Conservation (phyloP, 2,329 filamentous ascomycete genomes). For the Dendryphion nanum region DNA sequence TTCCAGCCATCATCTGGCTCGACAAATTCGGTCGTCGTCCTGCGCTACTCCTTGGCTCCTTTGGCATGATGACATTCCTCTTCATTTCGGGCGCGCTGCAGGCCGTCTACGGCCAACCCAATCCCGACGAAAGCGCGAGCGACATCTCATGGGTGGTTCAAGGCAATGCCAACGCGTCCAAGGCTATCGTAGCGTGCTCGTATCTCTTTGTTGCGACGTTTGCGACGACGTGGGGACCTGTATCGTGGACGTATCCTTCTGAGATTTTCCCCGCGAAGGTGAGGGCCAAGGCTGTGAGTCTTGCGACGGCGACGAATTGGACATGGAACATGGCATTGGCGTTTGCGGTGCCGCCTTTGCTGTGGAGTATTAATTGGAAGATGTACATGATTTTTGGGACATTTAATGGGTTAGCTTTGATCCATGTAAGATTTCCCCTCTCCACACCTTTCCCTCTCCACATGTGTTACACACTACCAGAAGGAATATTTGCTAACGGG, state of each 20-base stretch:
- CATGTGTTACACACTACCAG: too few species aligned
- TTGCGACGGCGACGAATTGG: slow-evolving; percentile 41
- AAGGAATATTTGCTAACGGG: too few species aligned
- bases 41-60: slow-evolving; percentile 55
- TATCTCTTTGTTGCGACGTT: slow-evolving; percentile 47
- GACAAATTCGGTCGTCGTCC: slow-evolving; percentile 60
- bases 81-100: slow-evolving; percentile 61
- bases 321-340: slow-evolving; percentile 41
- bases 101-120: slow-evolving; percentile 54
- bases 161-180: slow-evolving; percentile 53
- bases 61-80: slow-evolving; percentile 59
- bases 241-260: slow-evolving; percentile 37
- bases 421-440: slow-evolving; percentile 33
- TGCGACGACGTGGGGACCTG: slow-evolving; percentile 42
- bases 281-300: slow-evolving; percentile 42
- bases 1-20: slow-evolving; percentile 60
- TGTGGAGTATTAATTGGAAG: slow-evolving; percentile 43
- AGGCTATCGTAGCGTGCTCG: slow-evolving; percentile 50
- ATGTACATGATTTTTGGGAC: slow-evolving; percentile 44
- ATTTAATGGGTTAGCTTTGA: slow-evolving; percentile 37
- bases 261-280: slow-evolving; percentile 42
- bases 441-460: not conserved
- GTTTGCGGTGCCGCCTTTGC: slow-evolving; percentile 42
- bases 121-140: slow-evolving; percentile 31
- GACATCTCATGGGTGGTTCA: slow-evolving; percentile 57